Conservation (phyloP, 768 basidiomycete genomes). For the Rhizopogon salebrosus region DNA sequence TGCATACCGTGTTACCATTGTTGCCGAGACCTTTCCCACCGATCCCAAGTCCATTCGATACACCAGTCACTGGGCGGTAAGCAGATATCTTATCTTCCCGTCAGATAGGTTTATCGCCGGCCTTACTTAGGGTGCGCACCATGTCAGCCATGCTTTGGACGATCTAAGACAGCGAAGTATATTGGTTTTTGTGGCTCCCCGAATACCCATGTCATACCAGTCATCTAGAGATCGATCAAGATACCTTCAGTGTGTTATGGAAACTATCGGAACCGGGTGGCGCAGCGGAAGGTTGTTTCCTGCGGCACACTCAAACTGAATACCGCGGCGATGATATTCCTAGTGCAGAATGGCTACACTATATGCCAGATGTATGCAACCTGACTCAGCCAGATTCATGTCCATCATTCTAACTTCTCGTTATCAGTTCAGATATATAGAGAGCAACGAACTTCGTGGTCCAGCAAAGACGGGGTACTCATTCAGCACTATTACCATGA, state of each 20-base stretch:
- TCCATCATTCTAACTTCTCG: neutral
- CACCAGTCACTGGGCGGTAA: constrained; percentile 79
- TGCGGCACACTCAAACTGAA: constrained; percentile 59
- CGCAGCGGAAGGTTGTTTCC: constrained; percentile 55
- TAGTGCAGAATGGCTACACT: constrained; percentile 31
- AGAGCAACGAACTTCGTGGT: constrained; percentile 33
- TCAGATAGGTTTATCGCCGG: neutral
- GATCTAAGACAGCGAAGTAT: constrained; percentile 53
- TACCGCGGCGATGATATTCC: constrained; percentile 41
- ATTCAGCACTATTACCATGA: constrained; percentile 67
- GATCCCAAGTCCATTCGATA: constrained; percentile 72
- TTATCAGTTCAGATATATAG: constrained; percentile 32
- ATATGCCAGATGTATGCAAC: constrained; percentile 48
- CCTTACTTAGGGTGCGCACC: constrained; percentile 64
- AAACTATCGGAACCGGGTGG: constrained; percentile 56
- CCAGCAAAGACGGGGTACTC: constrained; percentile 43
- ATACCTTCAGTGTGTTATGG: constrained; percentile 77
- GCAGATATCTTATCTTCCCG: constrained; percentile 17
- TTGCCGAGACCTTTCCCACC: constrained; percentile 67
- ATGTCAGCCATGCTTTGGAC: constrained; percentile 54
- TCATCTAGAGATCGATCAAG: constrained; percentile 54
- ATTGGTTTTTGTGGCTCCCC: constrained; percentile 8
- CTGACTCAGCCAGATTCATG: constrained; percentile 2
- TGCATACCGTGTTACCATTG: constrained; percentile 57
- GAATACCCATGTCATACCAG: neutral